phyloP scores from a whole-genome alignment of 257 asterid species.

The Pogostemon cablin region DNA sequence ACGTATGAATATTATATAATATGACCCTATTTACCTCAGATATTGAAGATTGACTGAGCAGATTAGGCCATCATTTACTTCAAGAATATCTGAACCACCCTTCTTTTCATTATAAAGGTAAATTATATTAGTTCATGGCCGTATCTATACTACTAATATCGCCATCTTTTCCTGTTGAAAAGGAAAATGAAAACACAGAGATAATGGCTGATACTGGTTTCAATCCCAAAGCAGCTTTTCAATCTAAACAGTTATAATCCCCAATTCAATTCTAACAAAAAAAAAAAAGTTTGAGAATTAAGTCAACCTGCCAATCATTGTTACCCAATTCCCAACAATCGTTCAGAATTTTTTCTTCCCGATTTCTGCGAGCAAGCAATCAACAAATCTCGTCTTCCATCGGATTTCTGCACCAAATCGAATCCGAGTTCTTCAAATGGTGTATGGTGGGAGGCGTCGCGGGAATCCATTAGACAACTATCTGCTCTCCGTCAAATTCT shows the following conservation, averaged over 20 bases:
- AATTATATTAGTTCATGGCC: not conserved
- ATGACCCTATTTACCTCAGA: not conserved
- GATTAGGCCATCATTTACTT: conserved; percentile 2
- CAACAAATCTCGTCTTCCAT: not conserved
- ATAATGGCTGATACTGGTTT: not conserved
- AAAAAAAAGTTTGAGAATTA: too few relatives aligned
- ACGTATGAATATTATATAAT: not conserved
- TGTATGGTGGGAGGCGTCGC: too few relatives aligned
- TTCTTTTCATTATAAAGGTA: conserved; percentile 18
- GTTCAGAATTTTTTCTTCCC: too few relatives aligned
- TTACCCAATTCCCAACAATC: too few relatives aligned
- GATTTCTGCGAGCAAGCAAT: not conserved
- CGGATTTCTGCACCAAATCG: not conserved
- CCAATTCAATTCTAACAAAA: too few relatives aligned
- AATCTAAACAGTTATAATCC: not conserved
- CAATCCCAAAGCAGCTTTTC: not conserved
- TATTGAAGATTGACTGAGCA: not conserved
- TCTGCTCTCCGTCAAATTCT: too few relatives aligned
- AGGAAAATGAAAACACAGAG: not conserved
- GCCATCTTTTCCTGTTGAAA: not conserved
- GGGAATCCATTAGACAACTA: too few relatives aligned
- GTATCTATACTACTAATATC: not conserved
- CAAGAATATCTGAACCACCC: conserved; percentile 21
- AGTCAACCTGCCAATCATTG: too few relatives aligned
- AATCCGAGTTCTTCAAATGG: too few relatives aligned